Base-by-base conservation (phyloP, 345 rosid genomes). In the Linum usitatissimum region DNA sequence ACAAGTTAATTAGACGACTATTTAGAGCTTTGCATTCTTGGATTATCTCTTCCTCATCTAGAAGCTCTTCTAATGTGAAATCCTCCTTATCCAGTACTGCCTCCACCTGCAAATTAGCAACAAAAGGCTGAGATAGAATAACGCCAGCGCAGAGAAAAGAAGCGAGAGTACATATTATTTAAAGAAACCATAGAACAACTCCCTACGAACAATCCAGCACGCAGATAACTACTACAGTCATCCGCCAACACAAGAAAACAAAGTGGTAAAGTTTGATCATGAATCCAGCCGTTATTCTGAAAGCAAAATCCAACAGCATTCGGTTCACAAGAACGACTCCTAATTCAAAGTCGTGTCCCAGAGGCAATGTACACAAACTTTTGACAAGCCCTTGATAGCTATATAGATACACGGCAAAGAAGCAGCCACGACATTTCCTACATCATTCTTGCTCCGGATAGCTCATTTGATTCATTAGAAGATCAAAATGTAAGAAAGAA, bases 1-100 rank as follows among this genome's bases (percentile, higher is more conserved):
- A 94, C 99, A 90, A 94, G 62, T 86, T 86, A 18, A 94, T 90
- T 40, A 94, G 97, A 28, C 99, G 96, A 65, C 88, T 86, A 75
- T 94, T 94, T 70, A 94, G 78, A 53, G 89, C 97, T 81, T 90
- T 94, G 97, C 99, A 94, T 73, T 94, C 99, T 81, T 94, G 99
- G 64, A 94, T 90, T 73, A 90, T 86, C 72, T 94, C 99, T 85
- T 94, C 99, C 80, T 94, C 99, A 30, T 94, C 97, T 68, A 94
- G 77, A 76, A 94, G 96, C 86, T 90, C 97, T 65, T 90, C 99
- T 88, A 94, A 79, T 0, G 96, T 78, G 76, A 82, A 94, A 77
- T 80, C 83, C 58, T 86, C 99, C 75, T 83, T 90, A 86, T 94
- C 97, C 34, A 94, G 70, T 30, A 94, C 66, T 0, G 93, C 71